Evolutionary conservation across 1,284 basidiomycete genomes (phyloP).

Genomic region (Ceratobasidium sp.): DNA sequence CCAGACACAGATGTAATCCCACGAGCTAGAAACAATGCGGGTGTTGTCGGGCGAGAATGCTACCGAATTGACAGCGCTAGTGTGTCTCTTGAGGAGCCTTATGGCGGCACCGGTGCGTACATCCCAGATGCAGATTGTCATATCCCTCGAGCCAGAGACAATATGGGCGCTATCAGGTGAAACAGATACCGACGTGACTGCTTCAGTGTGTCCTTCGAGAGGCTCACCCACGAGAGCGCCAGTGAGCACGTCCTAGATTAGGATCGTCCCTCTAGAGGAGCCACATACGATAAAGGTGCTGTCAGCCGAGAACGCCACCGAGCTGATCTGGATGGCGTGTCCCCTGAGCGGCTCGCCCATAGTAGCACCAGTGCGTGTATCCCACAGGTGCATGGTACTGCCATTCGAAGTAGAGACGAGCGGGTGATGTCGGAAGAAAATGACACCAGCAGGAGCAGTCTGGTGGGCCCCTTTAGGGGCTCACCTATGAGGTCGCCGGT

Average conservation of each 20-base stretch:
- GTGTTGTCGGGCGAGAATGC: no score
- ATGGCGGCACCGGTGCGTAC: not conserved
- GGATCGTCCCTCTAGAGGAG: not conserved
- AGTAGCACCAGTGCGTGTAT: no score
- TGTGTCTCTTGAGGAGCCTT: not conserved
- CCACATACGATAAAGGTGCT: no score
- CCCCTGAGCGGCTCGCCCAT: no score
- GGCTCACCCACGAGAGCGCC: not conserved
- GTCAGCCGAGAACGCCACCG: no score
- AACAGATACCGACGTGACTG: not conserved
- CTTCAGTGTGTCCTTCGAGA: not conserved
- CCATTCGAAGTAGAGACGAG: not conserved
- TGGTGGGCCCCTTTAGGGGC: not conserved
- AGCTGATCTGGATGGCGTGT: no score
- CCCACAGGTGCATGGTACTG: no score
- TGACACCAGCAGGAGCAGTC: not conserved
- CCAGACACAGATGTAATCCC: no score
- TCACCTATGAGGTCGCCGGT: not conserved
- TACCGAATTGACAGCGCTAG: conserved; percentile 7
- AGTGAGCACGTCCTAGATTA: not conserved
- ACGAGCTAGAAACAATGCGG: no score
- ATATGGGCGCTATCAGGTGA: conserved; percentile 28
- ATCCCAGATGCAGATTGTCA: conserved; percentile 32
- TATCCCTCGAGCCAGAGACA: conserved; percentile 14
- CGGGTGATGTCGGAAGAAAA: not conserved